phyloP scores from a whole-genome alignment of 169 alveolate genomes.

The Eimeria necatrix region DNA sequence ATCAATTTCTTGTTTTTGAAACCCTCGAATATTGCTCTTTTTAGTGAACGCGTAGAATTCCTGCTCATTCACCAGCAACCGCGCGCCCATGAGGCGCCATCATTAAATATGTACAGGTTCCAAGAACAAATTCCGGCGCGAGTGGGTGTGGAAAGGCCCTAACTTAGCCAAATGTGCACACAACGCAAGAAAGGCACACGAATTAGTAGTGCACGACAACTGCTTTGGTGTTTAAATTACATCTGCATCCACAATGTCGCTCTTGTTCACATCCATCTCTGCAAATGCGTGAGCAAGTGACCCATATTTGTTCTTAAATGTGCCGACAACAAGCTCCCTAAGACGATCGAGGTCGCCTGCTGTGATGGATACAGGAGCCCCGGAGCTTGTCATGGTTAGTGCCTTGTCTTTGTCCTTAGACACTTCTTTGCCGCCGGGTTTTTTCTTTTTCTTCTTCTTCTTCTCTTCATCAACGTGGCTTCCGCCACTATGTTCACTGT shows the following conservation, averaged over 20 bases:
- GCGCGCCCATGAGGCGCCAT: neutral
- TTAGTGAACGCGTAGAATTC: conserved; percentile 76
- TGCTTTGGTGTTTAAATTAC: conserved; percentile 36
- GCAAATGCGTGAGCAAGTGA: conserved; percentile 79
- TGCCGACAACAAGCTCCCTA: conserved; percentile 74
- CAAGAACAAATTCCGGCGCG: neutral
- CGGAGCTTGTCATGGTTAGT: neutral
- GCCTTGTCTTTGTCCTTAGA: conserved; percentile 23
- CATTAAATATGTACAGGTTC: neutral
- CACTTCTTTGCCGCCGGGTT: conserved; percentile 42
- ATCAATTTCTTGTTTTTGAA: conserved; percentile 62
- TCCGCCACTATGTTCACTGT: neutral
- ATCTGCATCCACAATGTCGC: conserved; percentile 75
- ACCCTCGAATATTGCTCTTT: conserved; percentile 53
- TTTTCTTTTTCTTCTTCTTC: conserved; percentile 50
- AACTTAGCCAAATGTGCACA: neutral
- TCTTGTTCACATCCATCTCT: conserved; percentile 75
- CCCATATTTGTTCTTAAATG: conserved; percentile 78
- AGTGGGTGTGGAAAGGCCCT: neutral
- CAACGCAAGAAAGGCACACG: neutral
- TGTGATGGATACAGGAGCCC: neutral
- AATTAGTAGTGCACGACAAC: neutral
- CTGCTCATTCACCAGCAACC: conserved; percentile 16
- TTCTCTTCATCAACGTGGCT: conserved; percentile 19
- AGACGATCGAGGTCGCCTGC: conserved; percentile 57